Base-by-base conservation (phyloP, 345 rosid genomes). In the Combretum micranthum region DNA sequence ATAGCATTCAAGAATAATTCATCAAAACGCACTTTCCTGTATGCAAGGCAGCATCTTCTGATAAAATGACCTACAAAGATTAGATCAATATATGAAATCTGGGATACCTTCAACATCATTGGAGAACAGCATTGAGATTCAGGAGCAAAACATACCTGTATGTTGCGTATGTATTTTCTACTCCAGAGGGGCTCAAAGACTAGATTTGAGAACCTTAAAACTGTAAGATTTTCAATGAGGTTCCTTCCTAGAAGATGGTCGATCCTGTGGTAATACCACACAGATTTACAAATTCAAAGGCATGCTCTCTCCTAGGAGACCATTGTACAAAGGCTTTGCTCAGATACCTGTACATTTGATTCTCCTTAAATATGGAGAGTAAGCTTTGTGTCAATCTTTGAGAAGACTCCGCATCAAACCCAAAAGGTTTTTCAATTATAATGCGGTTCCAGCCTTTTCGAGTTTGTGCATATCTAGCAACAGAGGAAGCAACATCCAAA, bases 101-200 rank as follows among this genome's bases (percentile, higher is more conserved):
- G 9, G 9, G 9, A 7, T 32, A 32, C 39, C 9, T 32, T 7
- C 10, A 32, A 32, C 39, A 32, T 7, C 39, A 32, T 32, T 32
- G 39, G 10, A 32, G 39, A 32, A 7, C 32, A 25, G 32, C 32
- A 25, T 25, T 25, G 6, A 25, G 32, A 25, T 25, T 25, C 32
- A 25, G 6, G 32, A 25, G 32, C 32, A 25, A 32, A 9, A 32
- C 53, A 58, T 71, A 81, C 93, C 78, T 78, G 96, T 44, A 85
- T 66, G 65, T 69, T 80, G 57, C 71, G 82, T 69, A 81, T 76
- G 66, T 85, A 85, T 45, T 72, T 83, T 42, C 85, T 68, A 66
- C 79, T 83, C 93, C 93, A 88, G 16, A 88, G 67, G 17, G 85
- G 90, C 74, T 85, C 90, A 69, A 88, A 84, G 47, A 85, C 87